Evolutionary conservation across 331 rosid genomes (phyloP), one percentile per base, ranked within the genome.

Genomic region (Rhamnella rubrinervis): DNA sequence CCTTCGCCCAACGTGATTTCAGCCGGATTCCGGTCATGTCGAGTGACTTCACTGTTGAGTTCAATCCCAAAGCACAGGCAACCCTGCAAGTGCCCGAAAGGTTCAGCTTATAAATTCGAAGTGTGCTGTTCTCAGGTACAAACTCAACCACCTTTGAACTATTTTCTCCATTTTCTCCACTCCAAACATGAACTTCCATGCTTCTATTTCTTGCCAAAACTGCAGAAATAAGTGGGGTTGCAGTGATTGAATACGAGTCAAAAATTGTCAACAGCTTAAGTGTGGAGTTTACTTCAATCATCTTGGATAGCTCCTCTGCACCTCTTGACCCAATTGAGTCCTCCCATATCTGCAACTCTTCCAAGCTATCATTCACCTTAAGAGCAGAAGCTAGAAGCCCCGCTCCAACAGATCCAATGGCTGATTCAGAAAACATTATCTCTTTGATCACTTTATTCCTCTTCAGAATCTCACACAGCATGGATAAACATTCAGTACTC

Each of bases 311-410:
- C 67, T 91, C 93, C 68, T 95, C 97, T 56, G 91, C 86, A 12
- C 99, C 99, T 71, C 76, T 87, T 16, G 96, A 91, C 18, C 92
- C 97, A 39, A 91, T 87, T 10, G 96, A 91, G 68, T 95, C 97
- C 68, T 91, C 99, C 99, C 97, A 91, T 69, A 95, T 86, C 71
- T 91, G 96, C 13, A 95, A 61, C 81, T 91, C 96, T 71, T 89
- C 99, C 72, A 95, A 77, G 40, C 82, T 76, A 18, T 86, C 82
- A 73, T 91, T 95, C 64, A 71, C 83, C 81, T 80, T 82, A 52
- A 95, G 90, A 67, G 93, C 85, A 52, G 92, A 87, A 77, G 96
- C 95, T 52, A 95, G 81, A 57, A 77, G 62, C 55, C 71, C 85
- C 18, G 95, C 93, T 56, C 99, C 99, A 61, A 68, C 59, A 21